Base-by-base conservation (phyloP, 441 rosid genomes). In the Monsonia emarginata region DNA sequence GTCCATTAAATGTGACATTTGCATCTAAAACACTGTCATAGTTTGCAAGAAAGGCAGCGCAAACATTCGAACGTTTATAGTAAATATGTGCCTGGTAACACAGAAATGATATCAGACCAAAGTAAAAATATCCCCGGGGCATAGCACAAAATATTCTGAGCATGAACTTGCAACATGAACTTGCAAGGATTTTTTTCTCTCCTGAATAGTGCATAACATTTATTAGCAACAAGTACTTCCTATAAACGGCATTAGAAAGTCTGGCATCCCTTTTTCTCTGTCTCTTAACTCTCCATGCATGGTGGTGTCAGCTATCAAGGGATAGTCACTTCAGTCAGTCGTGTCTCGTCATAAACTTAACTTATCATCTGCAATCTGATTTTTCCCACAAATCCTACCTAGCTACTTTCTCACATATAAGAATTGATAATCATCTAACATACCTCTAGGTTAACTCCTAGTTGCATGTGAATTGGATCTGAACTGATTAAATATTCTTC, bases 21-120 rank as follows among this genome's bases (percentile, higher is more conserved):
- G 85, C 92, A 68, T 87, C 86, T 60, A 65, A 67, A 28, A 30
- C 60, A 44, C 69, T 72, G 70, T 77, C 86, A 62, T 65, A 81
- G 74, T 87, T 87, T 13, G 89, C 85, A 25, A 87, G 84, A 76
- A 87, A 85, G 13, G 92, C 86, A 38, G 85, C 92, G 59, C 85
- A 86, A 1, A 79, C 79, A 10, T 74, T 78, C 25, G 88, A 70
- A 66, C 84, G 64, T 71, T 79, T 83, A 44, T 80, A 74, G 80
- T 86, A 86, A 71, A 83, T 65, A 65, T 86, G 91, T 50, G 89
- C 89, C 91, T 84, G 67, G 4, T 48, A 63, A 70, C 58, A 24
- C n/a, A 25, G 64, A 59, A 61, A 26, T 4, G 8, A 25, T 5
- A 16, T 59, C 40, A 60, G 42, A 59, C 8, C 16, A 62, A 34